These are phyloP conservation scores for Paecilomyces fulvus DNA, from an alignment of 2,329 filamentous ascomycete species.

Conservation along the genomic window DNA sequence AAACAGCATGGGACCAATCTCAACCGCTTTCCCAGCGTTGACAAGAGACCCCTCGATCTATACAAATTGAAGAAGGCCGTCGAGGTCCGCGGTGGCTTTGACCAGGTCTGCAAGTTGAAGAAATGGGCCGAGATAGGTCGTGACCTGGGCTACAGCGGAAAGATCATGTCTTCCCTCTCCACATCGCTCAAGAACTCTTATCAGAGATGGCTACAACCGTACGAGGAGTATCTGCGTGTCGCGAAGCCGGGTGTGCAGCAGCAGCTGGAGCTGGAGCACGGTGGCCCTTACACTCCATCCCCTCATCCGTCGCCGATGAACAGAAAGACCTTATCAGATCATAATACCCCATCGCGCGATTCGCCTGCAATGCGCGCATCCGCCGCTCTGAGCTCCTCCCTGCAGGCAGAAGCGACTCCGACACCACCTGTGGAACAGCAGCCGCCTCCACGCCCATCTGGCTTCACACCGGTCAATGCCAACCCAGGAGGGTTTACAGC, in stretches of 20 bases:
- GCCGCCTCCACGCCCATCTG: slow-evolving; percentile 34
- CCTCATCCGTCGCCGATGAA: slow-evolving; percentile 68
- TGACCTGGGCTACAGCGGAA: slow-evolving; percentile 94
- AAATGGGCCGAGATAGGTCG: slow-evolving; percentile 99
- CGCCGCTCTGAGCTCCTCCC: slow-evolving; percentile 47
- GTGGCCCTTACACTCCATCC: slow-evolving; percentile 75
- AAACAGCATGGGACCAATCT: slow-evolving; percentile 92
- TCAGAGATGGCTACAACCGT: slow-evolving; percentile 91
- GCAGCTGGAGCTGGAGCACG: slow-evolving; percentile 85
- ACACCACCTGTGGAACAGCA: slow-evolving; percentile 29
- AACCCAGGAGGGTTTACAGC: slow-evolving; percentile 48
- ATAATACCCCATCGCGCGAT: slow-evolving; percentile 42
- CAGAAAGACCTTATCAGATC: slow-evolving; percentile 40
- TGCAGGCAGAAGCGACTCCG: slow-evolving; percentile 26
- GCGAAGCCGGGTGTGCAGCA: slow-evolving; percentile 96
- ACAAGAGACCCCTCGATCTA: slow-evolving; percentile 91
- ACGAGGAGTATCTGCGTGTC: slow-evolving; percentile 84
- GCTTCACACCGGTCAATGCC: slow-evolving; percentile 68
- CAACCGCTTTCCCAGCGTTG: slow-evolving; percentile 89
- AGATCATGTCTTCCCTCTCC: slow-evolving; percentile 98
- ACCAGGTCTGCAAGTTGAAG: slow-evolving; percentile 92
- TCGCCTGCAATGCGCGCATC: slow-evolving; percentile 59
- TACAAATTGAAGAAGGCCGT: slow-evolving; percentile 97
- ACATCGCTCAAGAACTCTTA: slow-evolving; percentile 98
- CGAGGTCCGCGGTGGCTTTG: slow-evolving; percentile 87